Base-by-base conservation (phyloP, 2,329 filamentous ascomycete genomes). In the Emmonsiellopsis sp. region DNA sequence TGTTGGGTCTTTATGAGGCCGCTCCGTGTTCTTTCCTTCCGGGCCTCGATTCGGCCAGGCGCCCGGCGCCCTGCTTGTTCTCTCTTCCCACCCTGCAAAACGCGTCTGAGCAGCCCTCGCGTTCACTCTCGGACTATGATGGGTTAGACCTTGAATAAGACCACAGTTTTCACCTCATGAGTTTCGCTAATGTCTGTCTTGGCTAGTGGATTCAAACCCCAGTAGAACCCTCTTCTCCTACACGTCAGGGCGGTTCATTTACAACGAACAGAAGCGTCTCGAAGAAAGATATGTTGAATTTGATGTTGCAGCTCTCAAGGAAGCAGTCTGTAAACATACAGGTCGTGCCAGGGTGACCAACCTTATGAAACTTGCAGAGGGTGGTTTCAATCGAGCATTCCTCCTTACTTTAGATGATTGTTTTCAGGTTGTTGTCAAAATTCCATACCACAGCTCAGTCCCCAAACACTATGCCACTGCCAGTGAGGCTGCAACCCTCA, bases 401-500 rank as follows among this genome's bases (percentile, higher is more conserved):
- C 48, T 57, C 7, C 32, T 63, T 37, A 56, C 35, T 16, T 59
- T 57, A 40, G 41, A 46, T 3, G 56, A 63, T 48, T 57, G 55
- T 5, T 51, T n/a, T 20, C 56, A 58, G 32, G 54, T 62, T n/a
- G 54, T 64, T 42, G 62, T 61, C 35, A 61, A 60, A 31, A 59
- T 63, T 37, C 61, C 62, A 3, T 58, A 53, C 52, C 53, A 44
- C 3, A 57, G 52, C 55, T 57, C 59, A 6, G 58, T 61, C 7
- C 60, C 59, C 10, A 35, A 58, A 16, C 34, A 53, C 6, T 58
- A 49, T 7, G 60, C 63, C 37, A 55, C 63, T 26, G 65, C 65
- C 40, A 68, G 66, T 55, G 66, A 69, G 55, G 66, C 64, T 13
- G 67, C 67, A 26, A 70, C 66, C 20, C 60, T 70, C 45, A 58